Evolutionary conservation across 257 asterid genomes (phyloP), one percentile per base, ranked within the genome.

Genomic region (Craterostigma plantagineum): DNA sequence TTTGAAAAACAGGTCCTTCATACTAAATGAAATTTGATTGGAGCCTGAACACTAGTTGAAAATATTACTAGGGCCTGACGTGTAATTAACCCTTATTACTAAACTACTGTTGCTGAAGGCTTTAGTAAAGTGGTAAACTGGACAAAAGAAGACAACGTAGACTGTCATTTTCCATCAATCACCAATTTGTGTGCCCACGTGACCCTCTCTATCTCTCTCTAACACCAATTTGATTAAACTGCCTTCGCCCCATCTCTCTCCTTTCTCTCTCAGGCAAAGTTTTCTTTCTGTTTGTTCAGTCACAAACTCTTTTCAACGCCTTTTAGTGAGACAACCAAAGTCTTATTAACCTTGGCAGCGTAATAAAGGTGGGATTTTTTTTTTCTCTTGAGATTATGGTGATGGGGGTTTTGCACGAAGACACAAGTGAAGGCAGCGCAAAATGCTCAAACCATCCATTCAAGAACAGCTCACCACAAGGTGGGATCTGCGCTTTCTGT

Each of bases 401-500:
- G 57, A 79, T 82, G 95, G 98, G 81, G 48, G 94, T 67, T 11
- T 69, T 80, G 64, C n/a, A n/a, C n/a, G n/a, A n/a, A n/a, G n/a
- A n/a, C n/a, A n/a, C n/a, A n/a, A 74, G 70, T 48, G 94, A 76
- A 23, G 78, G 65, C 37, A 68, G 27, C 70, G 57, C 62, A 72
- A 81, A 68, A 33, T 87, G 98, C 34, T 46, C 67, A 7, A 64
- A 69, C 41, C 98, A 87, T 51, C 92, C 93, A 0, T 75, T 65
- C 83, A 70, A 59, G 23, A 79, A 68, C 75, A 79, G 59, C 62
- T 67, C 67, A 30, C 81, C 79, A 11, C 4, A 18, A 17, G 96
- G 96, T 35, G 98, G 95, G 61, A 79, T 87, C 73, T 87, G 97
- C 53, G 95, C 90, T 6, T 66, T 73, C 33, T 86, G 97, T 50